Percentiles rank a stretch among this genome's conserved stretches.
These are phyloP conservation scores for Hepatocystis sp. DNA, from an alignment of 169 alveolate species.

Conservation along the genomic window DNA sequence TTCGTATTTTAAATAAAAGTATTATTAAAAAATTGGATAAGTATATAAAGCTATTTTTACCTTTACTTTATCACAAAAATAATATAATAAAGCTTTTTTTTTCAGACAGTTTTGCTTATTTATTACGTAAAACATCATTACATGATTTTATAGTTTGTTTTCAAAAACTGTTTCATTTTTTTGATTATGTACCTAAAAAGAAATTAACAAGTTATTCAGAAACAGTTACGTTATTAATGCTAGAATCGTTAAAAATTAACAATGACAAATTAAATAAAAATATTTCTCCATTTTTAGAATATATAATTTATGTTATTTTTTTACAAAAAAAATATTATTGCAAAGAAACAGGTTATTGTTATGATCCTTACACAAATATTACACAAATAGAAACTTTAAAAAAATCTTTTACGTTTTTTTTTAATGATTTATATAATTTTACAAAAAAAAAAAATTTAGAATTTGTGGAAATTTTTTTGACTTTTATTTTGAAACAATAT, in stretches of 20 bases:
- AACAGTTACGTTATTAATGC: constrained; percentile 46
- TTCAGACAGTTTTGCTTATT: constrained; percentile 74
- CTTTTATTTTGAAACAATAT: constrained; percentile 50
- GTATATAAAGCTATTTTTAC: constrained; percentile 67
- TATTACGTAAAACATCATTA: constrained; percentile 61
- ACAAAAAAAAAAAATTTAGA: constrained; percentile 53
- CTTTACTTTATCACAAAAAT: constrained; percentile 53
- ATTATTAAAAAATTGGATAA: constrained; percentile 55
- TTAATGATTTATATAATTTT: constrained; percentile 67
- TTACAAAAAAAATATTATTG: constrained; percentile 52
- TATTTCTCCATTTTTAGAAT: constrained; percentile 64
- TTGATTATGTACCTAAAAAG: constrained; percentile 27
- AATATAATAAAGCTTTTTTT: constrained; percentile 52
- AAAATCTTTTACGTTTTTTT: constrained; percentile 10
- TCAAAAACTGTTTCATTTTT: constrained; percentile 37
- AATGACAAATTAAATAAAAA: constrained; percentile 39
- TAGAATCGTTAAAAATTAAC: constrained; percentile 60
- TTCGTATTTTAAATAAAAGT: constrained; percentile 67
- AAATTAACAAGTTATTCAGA: constrained; percentile 61
- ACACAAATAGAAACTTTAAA: constrained; percentile 2
- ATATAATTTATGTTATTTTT: constrained; percentile 44
- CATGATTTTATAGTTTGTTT: constrained; percentile 68
- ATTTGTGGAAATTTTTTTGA: constrained; percentile 49
- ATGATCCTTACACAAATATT: constrained; percentile 20
- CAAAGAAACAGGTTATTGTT: constrained; percentile 18